These are phyloP conservation scores for Hibiscus syriacus DNA, from an alignment of 345 rosid genomes.

Conservation along the genomic window DNA sequence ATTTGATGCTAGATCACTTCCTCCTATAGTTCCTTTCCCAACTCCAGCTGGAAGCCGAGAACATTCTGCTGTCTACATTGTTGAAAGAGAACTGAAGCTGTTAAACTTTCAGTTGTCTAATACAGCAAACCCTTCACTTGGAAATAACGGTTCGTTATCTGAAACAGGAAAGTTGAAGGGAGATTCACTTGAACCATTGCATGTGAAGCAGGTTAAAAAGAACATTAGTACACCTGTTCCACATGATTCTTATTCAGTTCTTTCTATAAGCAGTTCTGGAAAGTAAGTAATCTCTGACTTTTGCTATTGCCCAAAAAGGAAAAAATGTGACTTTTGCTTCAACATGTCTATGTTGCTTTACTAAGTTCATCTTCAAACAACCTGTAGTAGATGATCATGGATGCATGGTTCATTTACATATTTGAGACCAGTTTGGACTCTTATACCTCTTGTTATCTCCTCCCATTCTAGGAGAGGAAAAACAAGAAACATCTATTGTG, in stretches of 20 bases:
- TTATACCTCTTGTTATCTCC: not conserved
- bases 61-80: constrained; percentile 80
- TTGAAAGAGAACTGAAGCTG: constrained; percentile 86
- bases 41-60: constrained; percentile 79
- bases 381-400: constrained; percentile 6
- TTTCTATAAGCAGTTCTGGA: constrained; percentile 94
- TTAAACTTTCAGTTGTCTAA: constrained; percentile 83
- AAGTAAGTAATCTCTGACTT: constrained; percentile 50
- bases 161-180: constrained; percentile 81
- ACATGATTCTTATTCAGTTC: constrained; percentile 91
- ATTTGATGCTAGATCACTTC: constrained; percentile 91
- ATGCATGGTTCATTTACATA: constrained; percentile 4
- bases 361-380: not conserved
- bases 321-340: not conserved
- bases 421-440: not conserved
- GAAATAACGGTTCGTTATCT: constrained; percentile 77
- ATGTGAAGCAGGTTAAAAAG: constrained; percentile 80
- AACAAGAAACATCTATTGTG: not conserved
- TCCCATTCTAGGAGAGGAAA: not conserved
- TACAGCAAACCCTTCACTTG: constrained; percentile 75
- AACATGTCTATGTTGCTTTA: not conserved
- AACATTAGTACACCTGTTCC: constrained; percentile 93
- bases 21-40: constrained; percentile 82
- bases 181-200: constrained; percentile 61
- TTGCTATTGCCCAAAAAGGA: not conserved